phyloP scores from a whole-genome alignment of 495 filamentous ascomycete genomes.

The Glarea lozoyensis region DNA sequence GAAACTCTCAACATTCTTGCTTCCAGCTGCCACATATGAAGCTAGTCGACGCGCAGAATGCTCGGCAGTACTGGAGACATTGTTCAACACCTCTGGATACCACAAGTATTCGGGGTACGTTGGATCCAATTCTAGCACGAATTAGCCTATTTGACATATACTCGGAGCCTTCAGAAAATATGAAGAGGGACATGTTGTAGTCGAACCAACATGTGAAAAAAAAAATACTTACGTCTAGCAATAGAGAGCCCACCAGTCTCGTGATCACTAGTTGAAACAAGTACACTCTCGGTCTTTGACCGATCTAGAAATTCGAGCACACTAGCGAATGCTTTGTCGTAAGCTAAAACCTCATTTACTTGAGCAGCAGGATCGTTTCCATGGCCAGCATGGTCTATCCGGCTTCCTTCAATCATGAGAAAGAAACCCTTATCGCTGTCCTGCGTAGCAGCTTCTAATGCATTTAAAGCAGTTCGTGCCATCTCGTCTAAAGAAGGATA shows the following conservation, averaged over 20 bases:
- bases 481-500: conserved; percentile 93
- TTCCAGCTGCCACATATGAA: conserved; percentile 38
- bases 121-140: conserved; percentile 42
- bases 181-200: neutral
- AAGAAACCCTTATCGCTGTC: conserved; percentile 92
- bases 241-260: conserved; percentile 85
- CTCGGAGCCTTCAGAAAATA: neutral
- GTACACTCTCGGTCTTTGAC: conserved; percentile 61
- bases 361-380: conserved; percentile 92
- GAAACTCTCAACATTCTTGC: conserved; percentile 38
- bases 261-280: conserved; percentile 88
- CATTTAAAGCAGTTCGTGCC: conserved; percentile 70
- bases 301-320: conserved; percentile 79
- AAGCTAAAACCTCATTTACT: conserved; percentile 87
- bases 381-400: conserved; percentile 95
- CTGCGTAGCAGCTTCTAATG: conserved; percentile 73
- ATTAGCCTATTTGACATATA: conserved; percentile 2
- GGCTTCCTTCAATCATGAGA: conserved; percentile 92
- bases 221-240: conserved; percentile 54
- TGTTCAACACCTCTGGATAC: conserved; percentile 73
- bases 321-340: conserved; percentile 74
- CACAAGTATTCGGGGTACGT: conserved; percentile 75
- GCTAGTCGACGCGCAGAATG: conserved; percentile 52
- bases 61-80: conserved; percentile 71
- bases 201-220: neutral